Evolutionary conservation across 768 basidiomycete genomes (phyloP), one percentile per base, ranked within the genome.

Genomic region (Hortiboletus campestris): DNA sequence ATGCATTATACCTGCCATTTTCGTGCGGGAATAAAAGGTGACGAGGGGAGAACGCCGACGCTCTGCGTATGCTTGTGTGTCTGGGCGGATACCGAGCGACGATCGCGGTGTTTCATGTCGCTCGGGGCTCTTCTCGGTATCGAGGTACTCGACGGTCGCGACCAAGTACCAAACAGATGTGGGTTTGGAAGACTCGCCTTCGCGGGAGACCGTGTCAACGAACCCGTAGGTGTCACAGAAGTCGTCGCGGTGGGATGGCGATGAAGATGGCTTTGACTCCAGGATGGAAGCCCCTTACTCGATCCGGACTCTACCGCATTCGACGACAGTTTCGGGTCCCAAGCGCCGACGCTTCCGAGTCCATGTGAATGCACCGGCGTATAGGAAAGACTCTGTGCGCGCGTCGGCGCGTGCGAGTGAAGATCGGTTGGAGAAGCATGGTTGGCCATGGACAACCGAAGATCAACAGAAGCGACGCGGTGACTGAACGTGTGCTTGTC

Each of bases 371-470:
- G 4, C 8, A 41, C 49, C 22, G 48, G 29, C 20, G 35, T 29
- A 53, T n/a, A 41, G 29, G 55, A 41, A 40, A 64, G 16, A 46
- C 65, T 51, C 19, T 49, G 56, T 47, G 66, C 42, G 34, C 60
- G 53, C 16, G 48, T 49, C 22, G 63, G 58, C 2, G 48, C 8
- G 29, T 49, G 51, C 14, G 49, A 36, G 19, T 50, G 66, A 50
- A 52, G 53, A 68, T 68, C 67, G 38, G 46, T 61, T 28, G 56
- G 54, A 68, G 66, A 68, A 63, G 66, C 53, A 31, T 3, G 36
- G 4, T 4, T 32, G 17, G 2, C 14, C 13, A 61, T 56, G 8
- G 60, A 47, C 41, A 55, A 45, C 51, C 51, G 43, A 38, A 57
- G 67, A 61, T 66, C 67, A 19, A 58, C 57, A 12, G 56, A 67